Evolutionary conservation across 176 grass and related monocot species (phyloP).

Genomic region (Aechmea fasciata): DNA sequence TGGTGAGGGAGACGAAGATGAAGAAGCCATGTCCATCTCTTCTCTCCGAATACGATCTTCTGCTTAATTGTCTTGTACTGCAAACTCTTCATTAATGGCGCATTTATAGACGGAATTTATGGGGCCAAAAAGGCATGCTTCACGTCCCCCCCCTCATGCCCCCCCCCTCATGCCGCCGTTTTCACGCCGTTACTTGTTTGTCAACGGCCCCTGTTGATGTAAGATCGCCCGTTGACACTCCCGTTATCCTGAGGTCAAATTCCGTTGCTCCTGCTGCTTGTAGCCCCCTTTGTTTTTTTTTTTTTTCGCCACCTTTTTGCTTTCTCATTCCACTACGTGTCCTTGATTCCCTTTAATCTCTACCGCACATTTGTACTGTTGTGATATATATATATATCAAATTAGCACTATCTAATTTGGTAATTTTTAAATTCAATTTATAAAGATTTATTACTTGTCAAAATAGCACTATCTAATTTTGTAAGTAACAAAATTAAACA

Average conservation of each 20-base stretch:
- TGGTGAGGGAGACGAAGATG: constrained; percentile 1
- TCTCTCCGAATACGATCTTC: neutral
- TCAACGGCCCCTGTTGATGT: constrained; percentile 6
- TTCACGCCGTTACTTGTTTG: constrained; percentile 5
- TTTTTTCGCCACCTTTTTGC: constrained; percentile 3
- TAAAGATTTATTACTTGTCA: too few relatives aligned
- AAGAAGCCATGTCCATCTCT: neutral
- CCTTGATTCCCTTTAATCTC: neutral
- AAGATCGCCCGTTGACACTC: constrained; percentile 1
- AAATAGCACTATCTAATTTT: too few relatives aligned
- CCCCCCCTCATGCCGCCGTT: neutral
- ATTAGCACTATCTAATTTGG: too few relatives aligned
- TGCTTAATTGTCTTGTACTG: neutral
- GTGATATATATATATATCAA: too few relatives aligned
- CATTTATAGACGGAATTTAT: constrained; percentile 17
- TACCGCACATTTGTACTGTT: neutral
- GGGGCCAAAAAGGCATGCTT: constrained; percentile 16
- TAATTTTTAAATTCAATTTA: too few relatives aligned
- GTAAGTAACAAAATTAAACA: too few relatives aligned
- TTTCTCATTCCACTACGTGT: neutral
- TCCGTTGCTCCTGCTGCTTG: constrained; percentile 6
- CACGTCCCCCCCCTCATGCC: constrained; percentile 14
- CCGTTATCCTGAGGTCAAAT: constrained; percentile 15
- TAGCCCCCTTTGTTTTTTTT: neutral
- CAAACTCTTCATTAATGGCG: neutral